Percentiles rank a stretch among this genome's conserved stretches.
These are phyloP conservation scores for Coprinopsis marcescibilis DNA, from an alignment of 768 basidiomycete species.

Conservation along the genomic window DNA sequence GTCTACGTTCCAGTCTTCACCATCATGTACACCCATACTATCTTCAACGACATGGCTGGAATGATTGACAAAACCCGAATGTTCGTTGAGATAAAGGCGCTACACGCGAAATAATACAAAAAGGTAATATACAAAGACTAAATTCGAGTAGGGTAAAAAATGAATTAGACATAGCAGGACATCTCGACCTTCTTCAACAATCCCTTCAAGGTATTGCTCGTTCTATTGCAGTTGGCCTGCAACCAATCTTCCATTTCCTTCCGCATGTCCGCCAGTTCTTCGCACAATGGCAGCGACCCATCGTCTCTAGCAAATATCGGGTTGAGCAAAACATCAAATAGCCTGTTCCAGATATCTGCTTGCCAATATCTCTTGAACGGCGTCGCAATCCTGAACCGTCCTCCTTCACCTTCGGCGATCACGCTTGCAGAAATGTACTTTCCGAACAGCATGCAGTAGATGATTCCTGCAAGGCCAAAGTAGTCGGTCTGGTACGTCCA, in stretches of 20 bases:
- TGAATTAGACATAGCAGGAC: slow-evolving; percentile 33
- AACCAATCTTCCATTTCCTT: slow-evolving; percentile 87
- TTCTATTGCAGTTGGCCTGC: slow-evolving; percentile 79
- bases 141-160: not conserved
- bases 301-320: slow-evolving; percentile 54
- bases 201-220: slow-evolving; percentile 73
- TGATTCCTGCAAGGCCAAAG: slow-evolving; percentile 89
- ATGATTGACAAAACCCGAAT: not conserved
- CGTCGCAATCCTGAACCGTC: slow-evolving; percentile 59
- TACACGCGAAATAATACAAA: not conserved
- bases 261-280: slow-evolving; percentile 60
- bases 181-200: slow-evolving; percentile 79
- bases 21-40: not conserved
- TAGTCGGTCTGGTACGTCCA: slow-evolving; percentile 99
- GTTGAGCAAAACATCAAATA: slow-evolving; percentile 88
- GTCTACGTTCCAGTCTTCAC: not conserved
- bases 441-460: slow-evolving; percentile 95
- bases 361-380: slow-evolving; percentile 97
- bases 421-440: slow-evolving; percentile 85
- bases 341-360: slow-evolving; percentile 70
- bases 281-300: slow-evolving; percentile 63
- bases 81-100: too few species aligned
- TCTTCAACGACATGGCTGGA: not conserved
- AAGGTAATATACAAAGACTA: not conserved
- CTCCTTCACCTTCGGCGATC: slow-evolving; percentile 32